These are phyloP conservation scores for Micromonas commoda DNA, from an alignment of 139 green algal genomes.

Conservation along the genomic window DNA sequence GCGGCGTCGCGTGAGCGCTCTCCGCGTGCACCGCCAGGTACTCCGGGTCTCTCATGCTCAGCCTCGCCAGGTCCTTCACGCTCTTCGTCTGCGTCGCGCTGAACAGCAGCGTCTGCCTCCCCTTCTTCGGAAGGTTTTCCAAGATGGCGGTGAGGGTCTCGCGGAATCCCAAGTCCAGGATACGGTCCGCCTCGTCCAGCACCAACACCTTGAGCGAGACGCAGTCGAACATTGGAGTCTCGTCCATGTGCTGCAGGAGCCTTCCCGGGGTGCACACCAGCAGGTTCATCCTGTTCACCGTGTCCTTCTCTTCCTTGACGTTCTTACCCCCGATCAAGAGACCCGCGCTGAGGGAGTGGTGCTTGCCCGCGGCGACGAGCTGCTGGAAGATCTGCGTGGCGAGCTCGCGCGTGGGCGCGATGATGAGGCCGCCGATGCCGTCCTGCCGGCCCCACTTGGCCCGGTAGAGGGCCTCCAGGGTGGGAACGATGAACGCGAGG, in stretches of 20 bases:
- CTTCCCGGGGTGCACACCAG: slow-evolving; percentile 86
- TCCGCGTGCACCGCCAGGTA: slow-evolving; percentile 89
- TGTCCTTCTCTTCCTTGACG: slow-evolving; percentile 66
- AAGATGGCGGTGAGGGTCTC: slow-evolving; percentile 89
- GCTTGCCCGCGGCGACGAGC: slow-evolving; percentile 65
- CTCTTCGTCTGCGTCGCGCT: slow-evolving; percentile 53
- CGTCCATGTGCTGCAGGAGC: slow-evolving; percentile 98
- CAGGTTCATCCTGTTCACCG: slow-evolving; percentile 69
- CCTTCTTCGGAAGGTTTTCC: slow-evolving; percentile 68
- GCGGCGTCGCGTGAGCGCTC: slow-evolving; percentile 69
- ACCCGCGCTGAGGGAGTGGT: slow-evolving; percentile 74
- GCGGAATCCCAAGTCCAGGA: slow-evolving; percentile 93
- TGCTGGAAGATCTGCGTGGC: slow-evolving; percentile 91
- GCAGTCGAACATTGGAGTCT: slow-evolving; percentile 89
- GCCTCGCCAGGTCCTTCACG: slow-evolving; percentile 61
- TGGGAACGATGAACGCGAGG: slow-evolving; percentile 86
- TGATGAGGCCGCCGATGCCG: slow-evolving; percentile 84
- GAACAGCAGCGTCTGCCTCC: slow-evolving; percentile 87
- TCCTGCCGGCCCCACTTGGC: slow-evolving; percentile 73
- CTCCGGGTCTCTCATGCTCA: slow-evolving; percentile 71
- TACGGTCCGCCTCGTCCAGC: slow-evolving; percentile 94
- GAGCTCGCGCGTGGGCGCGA: slow-evolving; percentile 91
- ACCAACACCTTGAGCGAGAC: slow-evolving; percentile 71
- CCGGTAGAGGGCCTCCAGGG: slow-evolving; percentile 86
- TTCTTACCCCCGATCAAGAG: slow-evolving; percentile 93